Evolutionary conservation across 2,329 filamentous ascomycete species (phyloP).

Genomic region (Coleophoma eucalyptorum): DNA sequence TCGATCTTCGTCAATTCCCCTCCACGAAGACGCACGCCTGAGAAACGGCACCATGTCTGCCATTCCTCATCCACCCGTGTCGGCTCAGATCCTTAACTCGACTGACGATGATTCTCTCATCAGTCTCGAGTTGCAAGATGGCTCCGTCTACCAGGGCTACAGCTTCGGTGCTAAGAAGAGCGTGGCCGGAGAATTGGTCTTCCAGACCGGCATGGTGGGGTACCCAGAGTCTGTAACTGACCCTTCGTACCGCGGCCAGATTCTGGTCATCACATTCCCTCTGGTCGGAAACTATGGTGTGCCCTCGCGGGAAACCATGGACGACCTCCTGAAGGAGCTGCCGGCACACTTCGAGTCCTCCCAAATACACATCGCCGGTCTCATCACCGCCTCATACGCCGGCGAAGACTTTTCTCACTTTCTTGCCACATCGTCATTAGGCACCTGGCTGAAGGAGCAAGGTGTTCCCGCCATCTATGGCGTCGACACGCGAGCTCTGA

Average conservation of each 20-base stretch:
- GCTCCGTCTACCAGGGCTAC: slow-evolving; percentile 85
- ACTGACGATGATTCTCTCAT: slow-evolving; percentile 56
- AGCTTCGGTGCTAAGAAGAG: slow-evolving; percentile 96
- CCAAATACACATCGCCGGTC: slow-evolving; percentile 88
- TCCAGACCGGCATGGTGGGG: slow-evolving; percentile 99
- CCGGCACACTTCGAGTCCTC: slow-evolving; percentile 91
- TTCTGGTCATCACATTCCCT: slow-evolving; percentile 94
- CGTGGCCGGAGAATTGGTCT: slow-evolving; percentile 94
- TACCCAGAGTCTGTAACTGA: slow-evolving; percentile 93
- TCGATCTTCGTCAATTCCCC: too few relatives aligned
- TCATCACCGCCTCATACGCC: slow-evolving; percentile 87
- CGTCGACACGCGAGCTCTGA: slow-evolving; percentile 88
- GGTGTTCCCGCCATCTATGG: slow-evolving; percentile 91
- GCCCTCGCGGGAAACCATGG: slow-evolving; percentile 78
- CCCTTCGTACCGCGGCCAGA: slow-evolving; percentile 86
- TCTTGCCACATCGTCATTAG: slow-evolving; percentile 84
- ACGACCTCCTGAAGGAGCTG: slow-evolving; percentile 79
- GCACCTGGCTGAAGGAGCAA: slow-evolving; percentile 95
- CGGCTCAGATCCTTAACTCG: slow-evolving; percentile 16
- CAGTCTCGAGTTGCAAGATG: slow-evolving; percentile 90
- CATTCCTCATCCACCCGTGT: slow-evolving; percentile 15
- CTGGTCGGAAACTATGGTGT: slow-evolving; percentile 97
- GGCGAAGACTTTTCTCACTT: slow-evolving; percentile 96
- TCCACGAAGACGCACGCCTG: too few relatives aligned
- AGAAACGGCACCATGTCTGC: slow-evolving; percentile 8